Evolutionary conservation across 441 rosid species (phyloP).

Genomic region (Sinapis alba): DNA sequence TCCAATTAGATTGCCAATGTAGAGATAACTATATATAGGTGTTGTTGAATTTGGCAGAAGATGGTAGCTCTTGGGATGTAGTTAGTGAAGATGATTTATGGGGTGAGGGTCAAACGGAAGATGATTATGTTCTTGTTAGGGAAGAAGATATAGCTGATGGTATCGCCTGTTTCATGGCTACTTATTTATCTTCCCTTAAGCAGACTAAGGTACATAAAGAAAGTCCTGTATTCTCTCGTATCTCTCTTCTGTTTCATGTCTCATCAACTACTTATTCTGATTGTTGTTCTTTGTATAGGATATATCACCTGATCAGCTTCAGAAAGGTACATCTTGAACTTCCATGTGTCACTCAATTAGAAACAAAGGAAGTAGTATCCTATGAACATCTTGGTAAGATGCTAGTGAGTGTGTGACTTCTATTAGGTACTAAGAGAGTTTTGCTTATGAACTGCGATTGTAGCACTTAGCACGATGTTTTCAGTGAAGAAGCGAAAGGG

Average conservation of each 20-base stretch:
- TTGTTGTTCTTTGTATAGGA: conserved; percentile 59
- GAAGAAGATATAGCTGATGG: conserved; percentile 97
- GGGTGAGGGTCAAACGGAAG: conserved; percentile 63
- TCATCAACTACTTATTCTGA: neutral
- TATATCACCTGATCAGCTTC: conserved; percentile 86
- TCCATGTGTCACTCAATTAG: neutral
- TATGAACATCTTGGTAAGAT: neutral
- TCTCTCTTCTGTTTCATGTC: neutral
- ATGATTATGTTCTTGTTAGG: conserved; percentile 86
- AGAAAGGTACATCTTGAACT: conserved; percentile 63
- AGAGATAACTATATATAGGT: conserved; percentile 12
- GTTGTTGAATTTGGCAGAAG: conserved; percentile 52
- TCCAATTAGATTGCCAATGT: no score
- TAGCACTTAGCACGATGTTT: conserved; percentile 90
- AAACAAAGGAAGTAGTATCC: neutral
- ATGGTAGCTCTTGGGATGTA: conserved; percentile 87
- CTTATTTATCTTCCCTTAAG: conserved; percentile 81
- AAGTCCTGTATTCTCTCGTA: neutral
- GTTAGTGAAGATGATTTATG: conserved; percentile 78
- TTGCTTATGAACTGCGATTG: conserved; percentile 33
- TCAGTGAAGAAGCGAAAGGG: conserved; percentile 78
- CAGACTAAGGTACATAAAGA: conserved; percentile 70
- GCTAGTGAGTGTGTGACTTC: conserved; percentile 4
- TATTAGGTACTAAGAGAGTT: conserved; percentile 14
- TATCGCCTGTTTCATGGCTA: conserved; percentile 94